Evolutionary conservation across 139 green algal genomes (phyloP).

Genomic region (Raphidocelis subcapitata): DNA sequence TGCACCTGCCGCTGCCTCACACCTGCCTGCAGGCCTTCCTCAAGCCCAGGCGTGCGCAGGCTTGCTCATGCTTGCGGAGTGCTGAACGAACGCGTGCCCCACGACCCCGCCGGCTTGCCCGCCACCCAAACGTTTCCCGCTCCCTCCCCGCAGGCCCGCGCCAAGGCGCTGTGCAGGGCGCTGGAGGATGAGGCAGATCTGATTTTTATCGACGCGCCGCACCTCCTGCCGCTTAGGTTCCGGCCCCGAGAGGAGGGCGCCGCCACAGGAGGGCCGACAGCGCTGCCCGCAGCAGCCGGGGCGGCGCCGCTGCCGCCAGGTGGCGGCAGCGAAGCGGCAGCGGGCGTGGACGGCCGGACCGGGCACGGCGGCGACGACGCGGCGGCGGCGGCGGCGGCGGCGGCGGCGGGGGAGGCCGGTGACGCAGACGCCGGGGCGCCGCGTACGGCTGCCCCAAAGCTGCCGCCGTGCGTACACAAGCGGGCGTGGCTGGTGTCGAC

Average conservation of each 20-base stretch:
- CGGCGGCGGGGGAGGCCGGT: no score
- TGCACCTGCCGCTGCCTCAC: not conserved
- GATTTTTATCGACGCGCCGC: slow-evolving; percentile 80
- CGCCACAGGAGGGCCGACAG: not conserved
- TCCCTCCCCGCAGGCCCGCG: slow-evolving; percentile 48
- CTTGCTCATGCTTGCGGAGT: no score
- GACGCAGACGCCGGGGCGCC: no score
- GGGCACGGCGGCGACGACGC: not conserved
- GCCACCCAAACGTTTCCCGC: no score
- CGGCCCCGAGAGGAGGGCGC: not conserved
- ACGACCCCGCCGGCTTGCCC: no score
- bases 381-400: not conserved
- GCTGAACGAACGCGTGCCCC: no score
- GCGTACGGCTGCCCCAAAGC: not conserved
- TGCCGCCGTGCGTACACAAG: slow-evolving; percentile 15
- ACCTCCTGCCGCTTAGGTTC: slow-evolving; percentile 61
- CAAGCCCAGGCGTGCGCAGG: no score
- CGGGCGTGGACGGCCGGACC: no score
- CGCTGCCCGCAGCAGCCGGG: not conserved
- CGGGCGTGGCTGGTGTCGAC: slow-evolving; percentile 46
- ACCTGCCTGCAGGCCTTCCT: not conserved
- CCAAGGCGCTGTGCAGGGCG: slow-evolving; percentile 52
- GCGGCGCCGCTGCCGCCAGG: no score
- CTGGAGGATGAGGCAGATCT: slow-evolving; percentile 68
- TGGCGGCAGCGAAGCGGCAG: not conserved